Evolutionary conservation across 2,329 filamentous ascomycete species (phyloP), one percentile per base, ranked within the genome.

Genomic region (Cryphonectria parasitica): DNA sequence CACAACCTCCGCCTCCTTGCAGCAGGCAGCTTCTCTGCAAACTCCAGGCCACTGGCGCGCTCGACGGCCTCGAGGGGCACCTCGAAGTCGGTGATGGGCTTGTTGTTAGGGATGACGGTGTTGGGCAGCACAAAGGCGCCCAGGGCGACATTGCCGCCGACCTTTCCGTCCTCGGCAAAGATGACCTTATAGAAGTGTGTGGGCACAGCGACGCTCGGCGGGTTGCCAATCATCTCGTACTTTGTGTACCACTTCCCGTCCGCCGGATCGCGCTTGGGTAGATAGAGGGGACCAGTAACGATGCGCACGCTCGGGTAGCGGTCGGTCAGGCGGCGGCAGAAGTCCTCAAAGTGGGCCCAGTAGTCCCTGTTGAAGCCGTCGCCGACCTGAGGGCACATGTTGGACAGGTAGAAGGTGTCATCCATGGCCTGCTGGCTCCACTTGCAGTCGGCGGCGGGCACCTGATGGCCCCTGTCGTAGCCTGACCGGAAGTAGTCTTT

Each of bases 161-260:
- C 81, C 1, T 81, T 83, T 3, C 92, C 92, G 77, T 97, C 94
- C 83, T 99, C 96, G 36, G 93, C 96, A 77, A 96, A 97, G 76
- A 99, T 96, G 78, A 99, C 94, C 85, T 99, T 99, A 88, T 97
- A 99, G 83, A 99, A 99, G 81, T 99, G 96, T 31, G 96, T 99
- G 3, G 96, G 96, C 67, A 99, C 96, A 36, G 96, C 95, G 69
- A 99, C 92, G 77, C 94, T 97, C 10, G 96, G 95, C 74, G 96
- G 96, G 79, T 87, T 92, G 54, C 96, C 96, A 76, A 99, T 97
- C 71, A 99, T 92, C 84, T 99, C 96, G 84, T 99, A 98, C 72
- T 87, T 91, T 71, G 98, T 94, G 75, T 94, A 91, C 94, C 95
- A 99, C 85, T 98, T 98, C 76, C 92, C 92, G 83, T 98, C 96